These are phyloP conservation scores for Arachnomyces sp. DNA, from an alignment of 2,329 filamentous ascomycete genomes.

Conservation along the genomic window DNA sequence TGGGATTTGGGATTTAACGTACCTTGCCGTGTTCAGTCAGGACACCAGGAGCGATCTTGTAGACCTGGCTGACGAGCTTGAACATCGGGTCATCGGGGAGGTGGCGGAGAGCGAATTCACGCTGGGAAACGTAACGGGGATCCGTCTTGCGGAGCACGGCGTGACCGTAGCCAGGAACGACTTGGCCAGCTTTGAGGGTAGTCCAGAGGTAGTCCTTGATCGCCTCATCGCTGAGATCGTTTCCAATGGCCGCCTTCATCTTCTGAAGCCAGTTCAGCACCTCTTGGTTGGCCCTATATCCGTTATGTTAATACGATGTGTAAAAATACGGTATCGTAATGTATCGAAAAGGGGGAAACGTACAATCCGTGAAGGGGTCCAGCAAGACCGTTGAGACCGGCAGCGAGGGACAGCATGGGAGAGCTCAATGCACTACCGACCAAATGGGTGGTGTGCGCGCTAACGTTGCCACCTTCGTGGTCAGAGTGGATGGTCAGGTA, in stretches of 20 bases:
- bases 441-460: constrained; percentile 95
- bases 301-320: background rate
- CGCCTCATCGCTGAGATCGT: constrained; percentile 89
- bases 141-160: constrained; percentile 99
- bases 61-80: constrained; percentile 99
- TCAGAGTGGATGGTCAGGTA: constrained; percentile 99
- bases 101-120: constrained; percentile 89
- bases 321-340: background rate
- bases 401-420: constrained; percentile 90
- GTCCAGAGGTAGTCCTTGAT: constrained; percentile 99
- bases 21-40: constrained; percentile 98
- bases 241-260: constrained; percentile 94
- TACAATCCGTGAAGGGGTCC: constrained; percentile 92
- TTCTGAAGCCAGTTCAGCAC: constrained; percentile 98
- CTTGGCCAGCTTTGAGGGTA: constrained; percentile 89
- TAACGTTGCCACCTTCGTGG: constrained; percentile 99
- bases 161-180: constrained; percentile 97
- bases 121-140: constrained; percentile 96
- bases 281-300: constrained; percentile 79
- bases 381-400: constrained; percentile 95
- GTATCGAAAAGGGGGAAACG: constrained; percentile 15
- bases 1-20: constrained; percentile 19
- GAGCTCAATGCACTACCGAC: constrained; percentile 95
- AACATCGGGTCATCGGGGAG: constrained; percentile 98
- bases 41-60: constrained; percentile 98